Evolutionary conservation across 192 early-diverging fungal genomes (phyloP), one percentile per base, ranked within the genome.

Genomic region (Podila horticola): DNA sequence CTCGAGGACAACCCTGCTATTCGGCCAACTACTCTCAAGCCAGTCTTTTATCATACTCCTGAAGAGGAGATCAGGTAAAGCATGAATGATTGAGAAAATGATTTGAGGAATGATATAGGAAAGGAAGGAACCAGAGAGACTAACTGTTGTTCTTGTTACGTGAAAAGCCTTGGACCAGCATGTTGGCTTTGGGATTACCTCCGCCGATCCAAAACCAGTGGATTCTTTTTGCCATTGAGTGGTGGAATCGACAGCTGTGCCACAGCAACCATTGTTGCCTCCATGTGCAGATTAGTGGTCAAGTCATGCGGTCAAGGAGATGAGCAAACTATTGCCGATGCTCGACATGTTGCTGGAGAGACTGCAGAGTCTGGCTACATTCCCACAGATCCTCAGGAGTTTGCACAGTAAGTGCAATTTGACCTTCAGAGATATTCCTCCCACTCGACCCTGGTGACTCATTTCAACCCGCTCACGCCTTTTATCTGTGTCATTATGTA

Each of bases 111-210:
- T 58, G 9, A 15, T 17, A 12, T 45, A 45, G 15, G 12, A 17
- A 45, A 45, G 11, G 15, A 45, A 36, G 33, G 19, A 50, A 33
- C 12, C n/a, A 7, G 9, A 34, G 13, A 15, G 31, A 41, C 11
- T 28, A 24, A 41, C 2, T 0, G 10, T 64, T 6, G 41, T 13
- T 22, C 22, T 34, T 45, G 6, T 63, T 63, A 63, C 17, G 8
- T 19, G n/a, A 34, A 62, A 59, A 92, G 88, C 13, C 72, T 95
- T 61, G 97, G 97, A 19, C 97, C 97, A 26, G 97, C 98, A 3
- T 99, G 98, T 88, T 99, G 98, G 98, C 88, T 99, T 26, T 99
- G 98, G 98, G 98, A 99, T 82, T 99, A 99, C 72, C 86, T 99
- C 41, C 89, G 98, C 10, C 86, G 98, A 28, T 97, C 97, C 30